Evolutionary conservation across 768 basidiomycete species (phyloP), one percentile per base, ranked within the genome.

Genomic region (Agaricus subrufescens): DNA sequence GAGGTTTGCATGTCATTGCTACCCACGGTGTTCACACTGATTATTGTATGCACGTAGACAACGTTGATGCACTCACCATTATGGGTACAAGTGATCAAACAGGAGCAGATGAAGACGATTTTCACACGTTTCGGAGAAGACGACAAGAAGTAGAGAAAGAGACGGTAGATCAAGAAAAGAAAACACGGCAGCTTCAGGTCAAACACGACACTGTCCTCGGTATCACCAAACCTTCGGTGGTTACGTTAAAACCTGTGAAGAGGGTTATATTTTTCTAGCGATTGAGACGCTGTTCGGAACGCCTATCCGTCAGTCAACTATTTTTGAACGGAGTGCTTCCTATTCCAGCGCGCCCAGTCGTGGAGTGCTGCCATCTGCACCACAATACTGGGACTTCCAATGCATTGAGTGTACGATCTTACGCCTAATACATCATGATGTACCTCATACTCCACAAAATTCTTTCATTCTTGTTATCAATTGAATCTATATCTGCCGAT

Each of bases 31-130:
- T 7, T 52, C 12, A 14, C 19, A 19, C 52, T 23, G 43, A 52
- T 39, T 46, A 12, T 49, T 23, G 40, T 25, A 12, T 58, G 31
- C 59, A 57, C 50, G 66, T 60, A 42, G 19, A 45, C 62, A 74
- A 75, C 75, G 66, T 69, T 0, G 68, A 79, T 10, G 70, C 73
- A 8, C 63, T 66, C 2, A 61, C 64, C 6, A 61, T 76, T 0
- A 60, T 81, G 0, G 77, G 84, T 15, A 69, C 79, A 6, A 80
- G 81, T 15, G 66, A 66, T 30, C 83, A 76, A 39, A 84, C 80
- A 0, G 92, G 93, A 25, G 87, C 95, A 8, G 95, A 98, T 66
- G 95, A 98, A 68, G 95, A 98, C 65, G 95, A 97, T 67, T 97
- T 95, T 71, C 94, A 94, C 68, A 75, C 76, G 0, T 79, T 94